phyloP scores from a whole-genome alignment of 2,329 filamentous ascomycete species.

The Sarocladium kiliense region DNA sequence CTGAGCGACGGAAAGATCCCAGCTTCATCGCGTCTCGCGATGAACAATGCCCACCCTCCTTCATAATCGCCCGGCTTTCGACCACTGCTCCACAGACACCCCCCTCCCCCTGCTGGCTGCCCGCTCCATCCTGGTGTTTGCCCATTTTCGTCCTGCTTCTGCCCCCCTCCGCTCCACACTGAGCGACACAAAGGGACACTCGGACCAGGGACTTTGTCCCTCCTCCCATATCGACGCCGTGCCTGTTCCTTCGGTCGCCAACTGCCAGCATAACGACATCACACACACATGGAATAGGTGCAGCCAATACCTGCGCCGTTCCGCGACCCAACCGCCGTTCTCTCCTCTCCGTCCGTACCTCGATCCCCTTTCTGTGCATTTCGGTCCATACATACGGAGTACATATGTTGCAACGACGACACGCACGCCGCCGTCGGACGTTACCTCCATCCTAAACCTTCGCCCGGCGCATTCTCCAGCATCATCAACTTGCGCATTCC shows the following conservation, averaged over 20 bases:
- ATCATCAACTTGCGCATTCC: slow-evolving; percentile 5
- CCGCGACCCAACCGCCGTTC: not conserved
- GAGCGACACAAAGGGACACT: slow-evolving; percentile 5
- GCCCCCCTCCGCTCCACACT: slow-evolving; percentile 8
- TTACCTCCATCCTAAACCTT: slow-evolving; percentile 1
- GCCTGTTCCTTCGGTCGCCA: not conserved
- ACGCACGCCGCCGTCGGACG: not conserved
- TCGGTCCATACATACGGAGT: no score
- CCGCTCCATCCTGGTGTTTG: slow-evolving; percentile 7
- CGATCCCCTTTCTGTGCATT: not conserved
- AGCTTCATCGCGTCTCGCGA: not conserved
- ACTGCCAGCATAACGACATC: not conserved
- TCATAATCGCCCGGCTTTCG: not conserved
- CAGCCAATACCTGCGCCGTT: not conserved
- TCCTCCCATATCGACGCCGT: not conserved
- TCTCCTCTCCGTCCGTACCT: not conserved
- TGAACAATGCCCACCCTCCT: not conserved
- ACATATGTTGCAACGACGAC: not conserved
- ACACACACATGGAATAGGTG: not conserved
- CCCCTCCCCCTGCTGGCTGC: slow-evolving; percentile 1
- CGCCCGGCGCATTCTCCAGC: slow-evolving; percentile 1
- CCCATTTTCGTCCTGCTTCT: slow-evolving; percentile 8
- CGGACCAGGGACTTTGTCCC: slow-evolving; percentile 7
- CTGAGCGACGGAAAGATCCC: no score
- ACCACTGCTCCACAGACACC: slow-evolving; percentile 1